Conservation (phyloP, 345 rosid genomes). For the Gossypium herbaceum region DNA sequence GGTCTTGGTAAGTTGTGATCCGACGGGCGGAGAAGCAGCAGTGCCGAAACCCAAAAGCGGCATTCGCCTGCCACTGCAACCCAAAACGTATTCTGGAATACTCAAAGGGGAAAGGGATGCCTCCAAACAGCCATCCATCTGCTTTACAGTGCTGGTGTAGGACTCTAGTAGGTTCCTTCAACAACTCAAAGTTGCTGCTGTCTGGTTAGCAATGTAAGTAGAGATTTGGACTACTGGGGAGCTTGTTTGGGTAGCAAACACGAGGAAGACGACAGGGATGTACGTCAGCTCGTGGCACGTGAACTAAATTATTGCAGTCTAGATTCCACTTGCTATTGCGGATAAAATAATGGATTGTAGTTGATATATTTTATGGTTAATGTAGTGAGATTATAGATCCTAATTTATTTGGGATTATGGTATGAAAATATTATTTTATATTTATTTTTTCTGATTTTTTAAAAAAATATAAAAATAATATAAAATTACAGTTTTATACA, state of each 20-base stretch:
- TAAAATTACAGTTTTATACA: no score
- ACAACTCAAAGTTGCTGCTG: neutral
- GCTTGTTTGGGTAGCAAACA: neutral
- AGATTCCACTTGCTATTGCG: no score
- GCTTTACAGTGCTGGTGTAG: neutral
- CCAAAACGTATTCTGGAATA: slow-evolving; percentile 3
- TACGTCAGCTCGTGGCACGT: no score
- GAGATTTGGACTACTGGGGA: neutral
- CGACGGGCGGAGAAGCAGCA: slow-evolving; percentile 27
- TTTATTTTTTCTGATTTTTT: no score
- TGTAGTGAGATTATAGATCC: no score
- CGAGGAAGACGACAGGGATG: neutral
- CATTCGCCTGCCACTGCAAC: slow-evolving; percentile 21
- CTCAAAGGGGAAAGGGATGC: neutral
- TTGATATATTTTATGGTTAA: no score
- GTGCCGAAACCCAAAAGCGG: slow-evolving; percentile 44
- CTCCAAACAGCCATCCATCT: neutral
- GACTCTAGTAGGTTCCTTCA: neutral
- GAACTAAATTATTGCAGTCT: no score
- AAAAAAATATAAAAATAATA: no score
- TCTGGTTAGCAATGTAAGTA: neutral
- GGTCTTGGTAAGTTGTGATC: slow-evolving; percentile 19
- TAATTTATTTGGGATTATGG: no score
- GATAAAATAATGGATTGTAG: no score
- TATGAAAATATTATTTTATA: no score